These are phyloP conservation scores for Leccinellum rugosiceps DNA, from an alignment of 768 basidiomycete genomes.

Conservation along the genomic window DNA sequence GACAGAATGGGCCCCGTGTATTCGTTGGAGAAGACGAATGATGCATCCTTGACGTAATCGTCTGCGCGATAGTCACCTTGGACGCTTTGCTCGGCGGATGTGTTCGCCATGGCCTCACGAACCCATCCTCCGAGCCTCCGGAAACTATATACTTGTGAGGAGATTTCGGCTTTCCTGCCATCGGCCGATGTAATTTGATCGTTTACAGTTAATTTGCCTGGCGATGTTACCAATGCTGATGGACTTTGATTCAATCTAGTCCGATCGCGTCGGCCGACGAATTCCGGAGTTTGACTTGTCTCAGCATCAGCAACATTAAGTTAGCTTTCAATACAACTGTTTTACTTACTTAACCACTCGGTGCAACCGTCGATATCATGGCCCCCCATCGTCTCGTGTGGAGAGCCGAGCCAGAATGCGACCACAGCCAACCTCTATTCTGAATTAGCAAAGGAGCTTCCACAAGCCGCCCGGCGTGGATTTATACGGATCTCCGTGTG, in stretches of 20 bases:
- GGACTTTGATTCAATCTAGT: not conserved
- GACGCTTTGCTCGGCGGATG: not conserved
- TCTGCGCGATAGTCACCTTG: slow-evolving; percentile 54
- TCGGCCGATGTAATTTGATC: slow-evolving; percentile 20
- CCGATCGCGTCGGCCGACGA: slow-evolving; percentile 19
- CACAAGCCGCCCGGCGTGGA: not conserved
- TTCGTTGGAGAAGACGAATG: slow-evolving; percentile 61
- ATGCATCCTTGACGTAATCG: slow-evolving; percentile 58
- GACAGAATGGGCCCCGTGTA: slow-evolving; percentile 54
- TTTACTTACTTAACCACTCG: not conserved
- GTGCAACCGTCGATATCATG: no score
- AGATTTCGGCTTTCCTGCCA: slow-evolving; percentile 12
- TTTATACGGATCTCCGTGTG: not conserved
- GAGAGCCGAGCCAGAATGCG: not conserved
- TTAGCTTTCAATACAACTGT: not conserved
- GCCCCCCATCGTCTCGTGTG: not conserved
- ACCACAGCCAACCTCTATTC: not conserved
- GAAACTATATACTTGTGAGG: slow-evolving; percentile 4
- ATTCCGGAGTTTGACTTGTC: slow-evolving; percentile 2
- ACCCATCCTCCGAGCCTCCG: not conserved
- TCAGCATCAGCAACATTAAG: not conserved
- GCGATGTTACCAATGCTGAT: not conserved
- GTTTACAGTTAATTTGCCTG: not conserved
- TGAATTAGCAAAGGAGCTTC: not conserved
- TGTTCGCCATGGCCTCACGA: slow-evolving; percentile 8